These are phyloP conservation scores for Boletus edulis DNA, from an alignment of 768 basidiomycete genomes.

Conservation along the genomic window DNA sequence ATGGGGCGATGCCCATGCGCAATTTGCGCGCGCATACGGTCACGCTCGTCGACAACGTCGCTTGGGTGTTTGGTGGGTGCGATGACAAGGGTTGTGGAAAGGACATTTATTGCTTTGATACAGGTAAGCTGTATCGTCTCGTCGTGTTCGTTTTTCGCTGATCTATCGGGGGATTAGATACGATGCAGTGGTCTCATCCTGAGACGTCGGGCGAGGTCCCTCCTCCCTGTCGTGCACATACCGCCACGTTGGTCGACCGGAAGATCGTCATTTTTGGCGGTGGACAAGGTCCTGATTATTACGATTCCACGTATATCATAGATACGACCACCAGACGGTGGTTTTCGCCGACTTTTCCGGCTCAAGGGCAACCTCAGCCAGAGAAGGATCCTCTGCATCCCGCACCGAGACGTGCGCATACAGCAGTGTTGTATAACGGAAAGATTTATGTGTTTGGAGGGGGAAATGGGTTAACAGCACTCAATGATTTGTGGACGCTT, in stretches of 20 bases:
- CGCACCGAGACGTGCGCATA: conserved; percentile 82
- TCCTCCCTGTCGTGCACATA: conserved; percentile 84
- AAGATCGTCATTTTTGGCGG: conserved; percentile 86
- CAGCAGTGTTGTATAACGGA: conserved; percentile 67
- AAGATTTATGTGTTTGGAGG: conserved; percentile 89
- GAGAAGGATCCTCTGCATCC: conserved; percentile 35
- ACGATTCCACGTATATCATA: conserved; percentile 77
- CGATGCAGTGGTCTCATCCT: conserved; percentile 85
- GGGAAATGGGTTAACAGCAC: conserved; percentile 87
- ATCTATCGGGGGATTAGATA: conserved; percentile 47
- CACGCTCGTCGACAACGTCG: conserved; percentile 76
- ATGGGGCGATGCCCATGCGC: conserved; percentile 62
- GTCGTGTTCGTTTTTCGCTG: neutral
- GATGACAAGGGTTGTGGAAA: conserved; percentile 73
- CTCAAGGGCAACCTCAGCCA: conserved; percentile 3
- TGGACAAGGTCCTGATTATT: conserved; percentile 79
- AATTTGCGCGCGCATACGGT: conserved; percentile 81
- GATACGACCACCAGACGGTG: conserved; percentile 75
- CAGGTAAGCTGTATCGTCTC: conserved; percentile 45
- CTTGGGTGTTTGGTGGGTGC: conserved; percentile 89
- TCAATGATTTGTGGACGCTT: conserved; percentile 88
- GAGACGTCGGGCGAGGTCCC: conserved; percentile 76
- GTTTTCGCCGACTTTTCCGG: conserved; percentile 45
- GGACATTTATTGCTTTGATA: conserved; percentile 85
- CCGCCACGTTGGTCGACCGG: conserved; percentile 77